Conservation (phyloP, 768 basidiomycete genomes). For the Pisolithus tinctorius region DNA sequence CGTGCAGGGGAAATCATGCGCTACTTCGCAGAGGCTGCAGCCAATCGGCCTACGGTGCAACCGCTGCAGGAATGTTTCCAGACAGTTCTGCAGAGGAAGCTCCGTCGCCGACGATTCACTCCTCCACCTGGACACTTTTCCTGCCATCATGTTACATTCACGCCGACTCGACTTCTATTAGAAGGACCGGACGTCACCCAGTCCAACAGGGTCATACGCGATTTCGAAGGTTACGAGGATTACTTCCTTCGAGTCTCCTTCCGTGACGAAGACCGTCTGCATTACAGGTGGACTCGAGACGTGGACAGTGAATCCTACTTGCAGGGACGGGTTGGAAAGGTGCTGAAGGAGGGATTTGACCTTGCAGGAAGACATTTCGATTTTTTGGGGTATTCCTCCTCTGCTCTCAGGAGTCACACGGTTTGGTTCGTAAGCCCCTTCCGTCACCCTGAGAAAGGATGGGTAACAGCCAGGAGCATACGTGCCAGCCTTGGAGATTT, state of each 20-base stretch:
- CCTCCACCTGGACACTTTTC: conserved; percentile 40
- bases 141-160: conserved; percentile 73
- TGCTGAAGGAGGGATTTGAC: conserved; percentile 57
- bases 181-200: conserved; percentile 74
- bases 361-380: conserved; percentile 69
- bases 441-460: conserved; percentile 33
- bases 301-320: conserved; percentile 56
- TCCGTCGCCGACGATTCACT: conserved; percentile 10
- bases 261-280: conserved; percentile 74
- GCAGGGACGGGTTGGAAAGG: conserved; percentile 48
- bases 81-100: conserved; percentile 21
- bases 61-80: conserved; percentile 41
- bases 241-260: conserved; percentile 81
- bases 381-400: conserved; percentile 78
- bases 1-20: conserved; percentile 47
- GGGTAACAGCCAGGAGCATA: conserved; percentile 52
- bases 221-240: conserved; percentile 52
- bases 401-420: conserved; percentile 70
- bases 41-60: conserved; percentile 37
- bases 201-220: conserved; percentile 75
- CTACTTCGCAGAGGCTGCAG: conserved; percentile 44
- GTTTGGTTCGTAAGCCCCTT: conserved; percentile 81
- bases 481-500: conserved; percentile 66
- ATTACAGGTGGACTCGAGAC: conserved; percentile 63
- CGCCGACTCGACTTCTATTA: conserved; percentile 65